Percentiles rank a stretch among this genome's conserved stretches.
Evolutionary conservation across 2,329 filamentous ascomycete genomes (phyloP).

Genomic region (Graphilbum ipis-grandicollis): DNA sequence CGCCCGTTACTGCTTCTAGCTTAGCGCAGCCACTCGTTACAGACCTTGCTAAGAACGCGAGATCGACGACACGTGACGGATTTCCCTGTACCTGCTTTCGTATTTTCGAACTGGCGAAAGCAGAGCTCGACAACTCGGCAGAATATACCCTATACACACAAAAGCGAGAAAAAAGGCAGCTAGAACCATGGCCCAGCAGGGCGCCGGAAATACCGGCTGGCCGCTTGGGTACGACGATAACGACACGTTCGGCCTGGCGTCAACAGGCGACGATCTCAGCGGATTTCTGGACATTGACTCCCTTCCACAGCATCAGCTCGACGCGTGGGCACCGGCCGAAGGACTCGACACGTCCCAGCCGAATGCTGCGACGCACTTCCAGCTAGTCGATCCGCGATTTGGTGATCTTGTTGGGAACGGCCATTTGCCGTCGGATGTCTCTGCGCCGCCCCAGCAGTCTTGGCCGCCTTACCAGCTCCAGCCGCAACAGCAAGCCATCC

Average conservation of each 20-base stretch:
- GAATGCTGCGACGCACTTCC: neutral
- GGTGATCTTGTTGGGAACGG: neutral
- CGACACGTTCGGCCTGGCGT: slow-evolving; percentile 3
- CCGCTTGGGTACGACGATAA: slow-evolving; percentile 6
- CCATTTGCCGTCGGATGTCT: neutral
- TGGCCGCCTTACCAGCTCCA: slow-evolving; percentile 2
- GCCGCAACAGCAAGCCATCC: neutral
- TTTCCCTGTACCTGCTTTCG: no score
- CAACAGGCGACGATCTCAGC: slow-evolving; percentile 3
- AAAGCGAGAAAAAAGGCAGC: neutral
- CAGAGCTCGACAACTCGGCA: neutral
- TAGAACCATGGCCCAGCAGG: slow-evolving; percentile 8
- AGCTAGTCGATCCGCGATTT: neutral
- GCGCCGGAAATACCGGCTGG: slow-evolving; percentile 6
- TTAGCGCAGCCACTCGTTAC: no score
- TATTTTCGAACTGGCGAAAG: no score
- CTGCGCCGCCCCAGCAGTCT: slow-evolving; percentile 1
- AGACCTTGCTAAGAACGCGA: no score
- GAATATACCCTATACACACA: neutral
- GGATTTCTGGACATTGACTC: slow-evolving; percentile 5
- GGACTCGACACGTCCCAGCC: neutral
- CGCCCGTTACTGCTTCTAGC: no score
- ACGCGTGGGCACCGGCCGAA: slow-evolving; percentile 5
- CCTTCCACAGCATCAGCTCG: slow-evolving; percentile 5
- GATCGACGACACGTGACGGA: no score